Evolutionary conservation across 345 rosid species (phyloP).

Genomic region (Pseudoturritis turrita): DNA sequence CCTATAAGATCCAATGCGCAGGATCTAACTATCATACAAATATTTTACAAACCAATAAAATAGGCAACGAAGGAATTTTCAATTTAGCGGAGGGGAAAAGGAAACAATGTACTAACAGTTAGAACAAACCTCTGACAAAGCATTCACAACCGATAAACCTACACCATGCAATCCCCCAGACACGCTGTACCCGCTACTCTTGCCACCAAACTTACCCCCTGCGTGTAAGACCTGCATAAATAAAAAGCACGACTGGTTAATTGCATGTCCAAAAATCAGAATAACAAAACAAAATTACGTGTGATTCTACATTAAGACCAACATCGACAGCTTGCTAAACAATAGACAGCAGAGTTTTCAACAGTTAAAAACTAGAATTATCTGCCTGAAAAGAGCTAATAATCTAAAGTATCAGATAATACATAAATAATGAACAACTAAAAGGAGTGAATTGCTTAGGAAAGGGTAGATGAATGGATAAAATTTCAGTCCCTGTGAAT

Average conservation of each 20-base stretch:
- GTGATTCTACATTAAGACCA: not conserved
- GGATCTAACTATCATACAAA: not conserved
- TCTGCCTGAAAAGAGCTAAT: not conserved
- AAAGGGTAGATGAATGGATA: not conserved
- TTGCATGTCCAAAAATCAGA: not conserved
- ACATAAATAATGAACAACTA: not conserved
- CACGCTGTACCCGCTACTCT: conserved; percentile 90
- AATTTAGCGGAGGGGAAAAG: not conserved
- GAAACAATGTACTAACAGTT: not conserved
- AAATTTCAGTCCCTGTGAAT: not conserved
- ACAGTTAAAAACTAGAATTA: not conserved
- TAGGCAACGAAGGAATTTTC: not conserved
- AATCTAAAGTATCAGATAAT: not conserved
- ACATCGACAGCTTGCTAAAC: not conserved
- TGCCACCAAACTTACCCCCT: conserved; percentile 97
- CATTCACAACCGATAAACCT: conserved; percentile 97
- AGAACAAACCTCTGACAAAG: conserved; percentile 79
- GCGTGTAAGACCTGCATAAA: conserved; percentile 85
- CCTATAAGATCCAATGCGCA: not conserved
- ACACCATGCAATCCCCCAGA: conserved; percentile 99
- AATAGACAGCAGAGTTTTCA: not conserved
- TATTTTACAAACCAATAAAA: not conserved
- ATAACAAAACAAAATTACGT: not conserved
- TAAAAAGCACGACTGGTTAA: not conserved
- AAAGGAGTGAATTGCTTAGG: not conserved